These are phyloP conservation scores for Daldinia vernicosa DNA, from an alignment of 495 filamentous ascomycete species.

Conservation along the genomic window DNA sequence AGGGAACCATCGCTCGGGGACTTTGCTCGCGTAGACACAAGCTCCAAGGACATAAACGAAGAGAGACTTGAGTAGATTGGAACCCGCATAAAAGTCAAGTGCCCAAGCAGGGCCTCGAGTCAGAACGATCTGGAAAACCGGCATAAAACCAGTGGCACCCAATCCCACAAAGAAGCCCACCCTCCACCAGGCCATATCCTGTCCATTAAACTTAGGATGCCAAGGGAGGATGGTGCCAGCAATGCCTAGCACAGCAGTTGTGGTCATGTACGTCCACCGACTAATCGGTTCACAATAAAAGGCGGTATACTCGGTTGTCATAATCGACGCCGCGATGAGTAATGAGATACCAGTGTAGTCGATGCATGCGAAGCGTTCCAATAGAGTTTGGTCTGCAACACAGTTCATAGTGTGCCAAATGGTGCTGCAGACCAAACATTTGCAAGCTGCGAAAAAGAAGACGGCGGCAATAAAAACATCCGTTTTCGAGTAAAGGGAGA, in stretches of 20 bases:
- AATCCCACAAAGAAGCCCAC: conserved; percentile 93
- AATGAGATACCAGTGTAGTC: conserved; percentile 99
- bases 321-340: conserved; percentile 94
- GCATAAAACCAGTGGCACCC: conserved; percentile 88
- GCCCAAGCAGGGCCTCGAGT: conserved; percentile 80
- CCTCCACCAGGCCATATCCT: conserved; percentile 89
- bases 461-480: conserved; percentile 89
- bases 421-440: conserved; percentile 93
- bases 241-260: conserved; percentile 82
- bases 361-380: conserved; percentile 97
- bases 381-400: conserved; percentile 84
- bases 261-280: conserved; percentile 85
- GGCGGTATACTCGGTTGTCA: conserved; percentile 97
- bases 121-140: conserved; percentile 80
- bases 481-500: conserved; percentile 81
- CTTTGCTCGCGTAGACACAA: conserved; percentile 87
- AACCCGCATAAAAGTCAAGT: conserved; percentile 78
- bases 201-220: conserved; percentile 94
- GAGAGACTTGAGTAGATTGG: conserved; percentile 84
- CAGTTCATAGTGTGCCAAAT: conserved; percentile 99
- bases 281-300: conserved; percentile 96
- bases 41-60: conserved; percentile 87
- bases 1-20: conserved; percentile 92
- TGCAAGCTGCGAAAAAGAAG: conserved; percentile 97
- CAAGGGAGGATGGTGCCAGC: conserved; percentile 93